These are phyloP conservation scores for Alternaria conjuncta DNA, from an alignment of 2,329 filamentous ascomycete species.

Conservation along the genomic window DNA sequence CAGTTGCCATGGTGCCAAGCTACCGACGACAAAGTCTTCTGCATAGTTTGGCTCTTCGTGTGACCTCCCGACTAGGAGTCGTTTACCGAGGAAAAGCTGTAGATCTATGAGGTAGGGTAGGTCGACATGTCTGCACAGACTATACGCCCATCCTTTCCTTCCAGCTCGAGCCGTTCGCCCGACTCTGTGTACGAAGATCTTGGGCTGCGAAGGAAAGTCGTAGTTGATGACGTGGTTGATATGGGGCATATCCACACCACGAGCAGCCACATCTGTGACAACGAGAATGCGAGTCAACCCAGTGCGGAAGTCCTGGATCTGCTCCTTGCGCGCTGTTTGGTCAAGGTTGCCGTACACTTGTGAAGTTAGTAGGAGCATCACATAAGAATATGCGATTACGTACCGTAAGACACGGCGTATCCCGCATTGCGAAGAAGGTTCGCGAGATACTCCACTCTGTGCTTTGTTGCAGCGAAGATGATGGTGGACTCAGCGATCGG, in stretches of 20 bases:
- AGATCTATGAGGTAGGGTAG: slow-evolving; percentile 91
- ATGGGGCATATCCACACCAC: slow-evolving; percentile 97
- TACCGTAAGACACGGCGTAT: slow-evolving; percentile 81
- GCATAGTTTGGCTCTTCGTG: slow-evolving; percentile 71
- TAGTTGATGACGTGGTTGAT: slow-evolving; percentile 98
- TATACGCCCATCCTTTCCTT: slow-evolving; percentile 92
- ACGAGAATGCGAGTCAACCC: slow-evolving; percentile 90
- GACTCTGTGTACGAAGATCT: slow-evolving; percentile 95
- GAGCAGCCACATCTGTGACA: slow-evolving; percentile 93
- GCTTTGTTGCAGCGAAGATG: slow-evolving; percentile 92
- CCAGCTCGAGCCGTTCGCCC: slow-evolving; percentile 95
- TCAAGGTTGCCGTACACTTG: slow-evolving; percentile 88
- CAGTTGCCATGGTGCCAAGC: slow-evolving; percentile 73
- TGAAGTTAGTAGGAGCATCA: slow-evolving; percentile 2
- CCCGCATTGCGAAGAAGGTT: slow-evolving; percentile 79
- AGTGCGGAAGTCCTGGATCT: slow-evolving; percentile 86
- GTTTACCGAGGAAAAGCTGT: slow-evolving; percentile 91
- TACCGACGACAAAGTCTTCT: slow-evolving; percentile 82
- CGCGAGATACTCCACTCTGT: slow-evolving; percentile 93
- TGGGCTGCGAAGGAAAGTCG: slow-evolving; percentile 95
- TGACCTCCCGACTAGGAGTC: slow-evolving; percentile 74
- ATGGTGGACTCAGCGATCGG: slow-evolving; percentile 93
- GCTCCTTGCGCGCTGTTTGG: slow-evolving; percentile 88
- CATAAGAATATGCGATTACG: not conserved
- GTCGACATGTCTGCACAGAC: slow-evolving; percentile 85